phyloP scores from a whole-genome alignment of 768 basidiomycete species.

The Macrolepiota albuminosa region DNA sequence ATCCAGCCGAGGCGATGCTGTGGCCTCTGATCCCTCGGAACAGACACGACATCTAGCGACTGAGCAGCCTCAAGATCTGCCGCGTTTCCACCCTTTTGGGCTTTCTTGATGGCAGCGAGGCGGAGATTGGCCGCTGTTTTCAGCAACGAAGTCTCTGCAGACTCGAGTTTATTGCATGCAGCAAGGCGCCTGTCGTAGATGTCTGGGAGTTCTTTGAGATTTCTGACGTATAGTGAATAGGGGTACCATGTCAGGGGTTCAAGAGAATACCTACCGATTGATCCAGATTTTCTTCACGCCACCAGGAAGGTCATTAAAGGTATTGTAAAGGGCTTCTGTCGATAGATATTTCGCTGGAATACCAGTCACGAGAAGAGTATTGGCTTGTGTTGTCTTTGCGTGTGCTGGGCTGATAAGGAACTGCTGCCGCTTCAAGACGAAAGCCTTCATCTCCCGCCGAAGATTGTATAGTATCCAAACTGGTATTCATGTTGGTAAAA shows the following conservation, averaged over 20 bases:
- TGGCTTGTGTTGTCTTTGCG: constrained; percentile 77
- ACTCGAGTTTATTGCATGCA: constrained; percentile 78
- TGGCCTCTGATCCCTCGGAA: constrained; percentile 73
- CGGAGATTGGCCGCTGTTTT: constrained; percentile 72
- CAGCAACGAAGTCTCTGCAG: constrained; percentile 76
- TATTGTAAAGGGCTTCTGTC: constrained; percentile 54
- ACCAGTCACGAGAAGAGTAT: constrained; percentile 87
- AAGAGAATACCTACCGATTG: constrained; percentile 54
- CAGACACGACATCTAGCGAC: constrained; percentile 25
- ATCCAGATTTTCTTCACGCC: constrained; percentile 92
- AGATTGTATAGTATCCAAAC: constrained; percentile 88
- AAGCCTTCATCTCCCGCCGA: constrained; percentile 74
- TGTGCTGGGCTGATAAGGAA: constrained; percentile 75
- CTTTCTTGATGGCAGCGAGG: constrained; percentile 47
- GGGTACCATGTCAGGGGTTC: neutral
- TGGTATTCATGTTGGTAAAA: constrained; percentile 20
- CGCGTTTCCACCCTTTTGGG: constrained; percentile 26
- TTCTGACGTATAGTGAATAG: constrained; percentile 31
- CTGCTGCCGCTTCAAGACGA: constrained; percentile 73
- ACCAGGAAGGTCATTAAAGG: constrained; percentile 85
- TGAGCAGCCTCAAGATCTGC: constrained; percentile 21
- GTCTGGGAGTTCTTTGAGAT: constrained; percentile 84
- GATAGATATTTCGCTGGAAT: constrained; percentile 78
- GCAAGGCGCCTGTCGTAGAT: constrained; percentile 70
- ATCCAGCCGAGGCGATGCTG: constrained; percentile 66